Evolutionary conservation across 768 basidiomycete genomes (phyloP).

Genomic region (Tricholoma sp.): DNA sequence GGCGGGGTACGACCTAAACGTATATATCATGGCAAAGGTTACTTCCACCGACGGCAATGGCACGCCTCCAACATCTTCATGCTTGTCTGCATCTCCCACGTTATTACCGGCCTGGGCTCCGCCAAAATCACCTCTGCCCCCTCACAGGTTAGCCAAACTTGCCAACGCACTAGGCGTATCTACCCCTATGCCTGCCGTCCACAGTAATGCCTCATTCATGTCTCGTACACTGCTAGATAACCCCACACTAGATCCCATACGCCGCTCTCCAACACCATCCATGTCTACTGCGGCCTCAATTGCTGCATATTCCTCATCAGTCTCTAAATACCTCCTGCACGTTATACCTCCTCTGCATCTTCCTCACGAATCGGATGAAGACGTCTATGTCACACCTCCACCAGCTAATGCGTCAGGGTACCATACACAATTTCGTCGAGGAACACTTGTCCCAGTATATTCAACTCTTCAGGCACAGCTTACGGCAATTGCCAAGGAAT

Average conservation of each 20-base stretch:
- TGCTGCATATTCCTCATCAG: slow-evolving; percentile 30
- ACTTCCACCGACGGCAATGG: slow-evolving; percentile 16
- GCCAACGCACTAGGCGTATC: slow-evolving; percentile 84
- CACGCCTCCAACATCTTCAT: slow-evolving; percentile 18
- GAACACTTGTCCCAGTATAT: slow-evolving; percentile 83
- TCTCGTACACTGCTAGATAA: slow-evolving; percentile 32
- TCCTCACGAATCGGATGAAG: slow-evolving; percentile 54
- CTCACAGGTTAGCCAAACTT: slow-evolving; percentile 73
- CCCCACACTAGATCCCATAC: slow-evolving; percentile 28
- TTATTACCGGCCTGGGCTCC: slow-evolving; percentile 49
- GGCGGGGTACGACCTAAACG: neutral
- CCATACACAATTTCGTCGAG: slow-evolving; percentile 74
- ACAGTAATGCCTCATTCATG: slow-evolving; percentile 24
- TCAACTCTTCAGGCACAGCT: slow-evolving; percentile 81
- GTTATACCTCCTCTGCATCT: slow-evolving; percentile 75
- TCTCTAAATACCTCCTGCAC: slow-evolving; percentile 74
- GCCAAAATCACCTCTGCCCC: slow-evolving; percentile 68
- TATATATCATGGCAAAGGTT: slow-evolving; percentile 22
- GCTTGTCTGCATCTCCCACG: slow-evolving; percentile 21
- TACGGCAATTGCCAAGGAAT: slow-evolving; percentile 87
- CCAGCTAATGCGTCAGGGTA: slow-evolving; percentile 66
- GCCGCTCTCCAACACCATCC: slow-evolving; percentile 51
- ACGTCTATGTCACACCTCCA: slow-evolving; percentile 44
- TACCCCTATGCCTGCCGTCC: slow-evolving; percentile 59
- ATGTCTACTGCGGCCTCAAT: slow-evolving; percentile 30